A percentile compares a stretch with the other conserved stretches of the same genome.
Evolutionary conservation across 306 rosid genomes (phyloP).

Genomic region (Sesbania bispinosa): DNA sequence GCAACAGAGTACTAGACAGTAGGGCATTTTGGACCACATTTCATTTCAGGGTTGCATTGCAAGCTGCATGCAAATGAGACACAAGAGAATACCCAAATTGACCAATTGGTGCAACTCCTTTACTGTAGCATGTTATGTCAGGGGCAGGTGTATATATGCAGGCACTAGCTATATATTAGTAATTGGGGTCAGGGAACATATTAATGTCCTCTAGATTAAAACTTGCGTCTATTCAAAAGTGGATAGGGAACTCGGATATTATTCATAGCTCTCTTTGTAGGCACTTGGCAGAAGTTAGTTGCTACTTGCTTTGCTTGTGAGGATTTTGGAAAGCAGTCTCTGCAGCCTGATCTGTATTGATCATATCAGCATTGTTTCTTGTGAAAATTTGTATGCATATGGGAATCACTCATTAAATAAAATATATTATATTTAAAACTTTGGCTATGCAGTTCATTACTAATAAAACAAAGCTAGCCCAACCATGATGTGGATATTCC

Average conservation of each 20-base stretch:
- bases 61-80: neutral
- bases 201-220: neutral
- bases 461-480: too few species aligned
- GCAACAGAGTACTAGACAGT: too few species aligned
- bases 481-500: too few species aligned
- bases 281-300: slow-evolving; percentile 15
- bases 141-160: neutral
- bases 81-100: neutral
- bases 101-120: neutral
- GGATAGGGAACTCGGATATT: neutral
- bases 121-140: neutral
- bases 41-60: too few species aligned
- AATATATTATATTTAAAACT: neutral
- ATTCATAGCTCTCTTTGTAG: neutral
- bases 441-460: neutral
- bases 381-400: neutral
- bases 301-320: too few species aligned
- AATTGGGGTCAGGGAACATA: neutral
- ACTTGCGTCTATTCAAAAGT: neutral
- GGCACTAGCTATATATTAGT: neutral
- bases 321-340: neutral
- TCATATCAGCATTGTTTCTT: neutral
- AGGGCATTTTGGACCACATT: neutral
- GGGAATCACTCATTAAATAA: neutral
- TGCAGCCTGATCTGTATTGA: neutral